These are phyloP conservation scores for Clarkia xantiana DNA, from an alignment of 345 rosid genomes.

Conservation along the genomic window DNA sequence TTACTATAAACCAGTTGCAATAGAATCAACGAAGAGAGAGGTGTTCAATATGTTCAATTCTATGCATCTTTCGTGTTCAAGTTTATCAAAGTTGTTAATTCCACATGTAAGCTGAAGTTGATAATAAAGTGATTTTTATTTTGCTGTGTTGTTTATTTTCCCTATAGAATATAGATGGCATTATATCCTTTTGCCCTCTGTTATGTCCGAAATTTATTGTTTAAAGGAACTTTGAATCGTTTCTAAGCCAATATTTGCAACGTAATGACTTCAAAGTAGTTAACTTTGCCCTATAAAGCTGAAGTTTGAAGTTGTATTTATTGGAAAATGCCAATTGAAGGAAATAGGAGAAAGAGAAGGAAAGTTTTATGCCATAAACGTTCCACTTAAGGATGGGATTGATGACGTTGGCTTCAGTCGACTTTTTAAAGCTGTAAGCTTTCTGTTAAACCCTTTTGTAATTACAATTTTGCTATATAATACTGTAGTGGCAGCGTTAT, in stretches of 20 bases:
- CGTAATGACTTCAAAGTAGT: no score
- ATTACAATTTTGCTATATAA: constrained; percentile 1
- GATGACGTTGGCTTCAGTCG: constrained; percentile 90
- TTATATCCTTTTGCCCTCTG: no score
- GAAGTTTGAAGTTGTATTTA: constrained; percentile 8
- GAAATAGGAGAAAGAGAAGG: constrained; percentile 96
- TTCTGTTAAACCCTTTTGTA: constrained; percentile 3
- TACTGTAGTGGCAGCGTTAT: constrained; percentile 1
- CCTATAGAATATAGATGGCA: not conserved
- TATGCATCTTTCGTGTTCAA: no score
- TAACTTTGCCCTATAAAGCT: no score
- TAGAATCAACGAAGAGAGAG: no score
- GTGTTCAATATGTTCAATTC: no score
- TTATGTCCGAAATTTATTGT: no score
- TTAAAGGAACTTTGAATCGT: no score
- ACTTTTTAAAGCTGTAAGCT: constrained; percentile 79
- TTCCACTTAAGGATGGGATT: constrained; percentile 94
- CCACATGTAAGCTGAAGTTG: no score
- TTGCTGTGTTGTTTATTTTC: not conserved
- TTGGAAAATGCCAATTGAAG: constrained; percentile 34
- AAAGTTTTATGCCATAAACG: constrained; percentile 88
- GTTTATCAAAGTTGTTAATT: no score
- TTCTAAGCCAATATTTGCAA: no score
- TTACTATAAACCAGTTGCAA: no score
- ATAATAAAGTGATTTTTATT: not conserved